Percentiles rank a stretch among this genome's conserved stretches.
These are phyloP conservation scores for Brassica cretica DNA, from an alignment of 345 rosid genomes.

Conservation along the genomic window DNA sequence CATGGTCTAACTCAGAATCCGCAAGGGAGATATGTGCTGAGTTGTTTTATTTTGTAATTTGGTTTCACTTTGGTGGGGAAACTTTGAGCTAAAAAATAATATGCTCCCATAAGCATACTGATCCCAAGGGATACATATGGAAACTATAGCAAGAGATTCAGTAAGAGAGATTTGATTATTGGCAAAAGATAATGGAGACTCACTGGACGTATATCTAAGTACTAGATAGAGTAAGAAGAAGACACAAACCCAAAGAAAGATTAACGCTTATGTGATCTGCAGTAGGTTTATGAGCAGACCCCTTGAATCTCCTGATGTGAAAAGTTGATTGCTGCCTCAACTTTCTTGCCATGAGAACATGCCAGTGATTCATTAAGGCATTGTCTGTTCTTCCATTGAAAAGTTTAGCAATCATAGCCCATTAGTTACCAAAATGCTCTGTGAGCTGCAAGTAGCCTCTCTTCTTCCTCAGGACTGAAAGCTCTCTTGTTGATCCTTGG, in stretches of 20 bases:
- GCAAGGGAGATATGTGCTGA: neutral
- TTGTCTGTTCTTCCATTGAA: constrained; percentile 68
- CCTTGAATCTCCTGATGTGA: constrained; percentile 29
- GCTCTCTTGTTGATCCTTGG: constrained; percentile 78
- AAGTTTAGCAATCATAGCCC: constrained; percentile 61
- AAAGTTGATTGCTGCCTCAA: constrained; percentile 25
- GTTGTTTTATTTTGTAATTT: constrained; percentile 15
- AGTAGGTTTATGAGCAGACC: constrained; percentile 28
- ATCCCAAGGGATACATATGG: no score
- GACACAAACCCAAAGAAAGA: constrained; percentile 33
- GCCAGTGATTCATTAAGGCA: constrained; percentile 69
- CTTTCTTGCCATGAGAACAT: constrained; percentile 68
- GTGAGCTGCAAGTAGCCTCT: constrained; percentile 58
- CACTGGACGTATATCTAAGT: neutral
- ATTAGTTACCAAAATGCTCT: constrained; percentile 62
- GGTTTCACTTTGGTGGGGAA: neutral
- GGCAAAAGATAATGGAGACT: neutral
- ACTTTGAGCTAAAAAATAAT: no score
- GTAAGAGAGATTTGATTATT: no score
- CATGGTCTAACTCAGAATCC: neutral
- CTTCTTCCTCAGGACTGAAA: constrained; percentile 74
- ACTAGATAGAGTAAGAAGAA: constrained; percentile 8
- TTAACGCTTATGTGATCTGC: constrained; percentile 23
- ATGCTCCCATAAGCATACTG: no score
- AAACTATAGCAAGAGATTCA: no score